Evolutionary conservation across 176 grass and related monocot species (phyloP), one percentile per base, ranked within the genome.

Genomic region (Eremochloa ophiuroides): DNA sequence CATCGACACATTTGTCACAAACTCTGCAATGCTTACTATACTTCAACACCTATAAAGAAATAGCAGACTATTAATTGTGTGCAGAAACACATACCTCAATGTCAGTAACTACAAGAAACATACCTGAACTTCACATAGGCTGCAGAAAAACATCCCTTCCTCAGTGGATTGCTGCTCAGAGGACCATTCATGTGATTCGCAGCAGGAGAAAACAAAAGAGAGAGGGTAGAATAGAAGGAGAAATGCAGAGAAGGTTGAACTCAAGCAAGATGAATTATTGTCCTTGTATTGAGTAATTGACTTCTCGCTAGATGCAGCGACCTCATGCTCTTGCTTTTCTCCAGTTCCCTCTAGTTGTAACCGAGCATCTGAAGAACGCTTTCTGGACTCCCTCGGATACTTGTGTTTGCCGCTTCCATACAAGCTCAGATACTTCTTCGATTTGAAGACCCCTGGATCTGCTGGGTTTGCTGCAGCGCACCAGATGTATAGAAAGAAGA

Each of bases 11-110:
- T 88, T 99, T 99, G 69, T 99, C 97, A 82, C 97, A 99, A 56
- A 99, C 91, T 91, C 97, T 90, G 74, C 97, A 99, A 48, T 99
- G 97, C 67, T 99, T 99, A 46, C 97, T 99, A 76, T 96, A 99
- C 73, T 92, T 99, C 74, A 99, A 82, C 27, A 99, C 97, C 97
- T 99, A 84, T 41, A 79, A 27, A 68, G 58, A 51, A 66, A 65
- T 46, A 47, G 53, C 38, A 63, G 30, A 40, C 8, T 5, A 30
- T 66, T 73, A 69, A 43, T n/a, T 59, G 29, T 27, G 27, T 15
- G 64, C 30, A 77, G 48, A 80, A 70, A 76, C 46, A 35, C 18
- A 80, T 62, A 71, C 9, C 26, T 58, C 20, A 76, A 76, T 37
- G 71, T 5, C 17, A n/a, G 75, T 37, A 77, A 72, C 13, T 73